Percentiles rank a stretch among this genome's conserved stretches.
phyloP scores from a whole-genome alignment of 140 eudicot species.

The Stevia rebaudiana region DNA sequence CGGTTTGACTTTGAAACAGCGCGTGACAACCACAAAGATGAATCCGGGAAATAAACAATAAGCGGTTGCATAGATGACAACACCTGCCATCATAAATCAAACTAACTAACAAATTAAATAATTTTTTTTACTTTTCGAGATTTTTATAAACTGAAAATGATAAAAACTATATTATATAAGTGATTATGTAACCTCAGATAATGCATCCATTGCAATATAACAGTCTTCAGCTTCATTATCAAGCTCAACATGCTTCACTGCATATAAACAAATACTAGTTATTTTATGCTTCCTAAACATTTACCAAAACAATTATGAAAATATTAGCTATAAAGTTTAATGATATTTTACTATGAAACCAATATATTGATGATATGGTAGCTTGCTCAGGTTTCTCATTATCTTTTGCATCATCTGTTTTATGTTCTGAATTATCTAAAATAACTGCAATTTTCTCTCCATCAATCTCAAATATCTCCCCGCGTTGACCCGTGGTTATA shows the following conservation, averaged over 20 bases:
- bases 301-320: background rate
- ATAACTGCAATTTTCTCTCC: conserved; percentile 75
- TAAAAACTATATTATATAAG: background rate
- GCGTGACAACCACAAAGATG: conserved; percentile 82
- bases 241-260: conserved; percentile 72
- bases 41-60: conserved; percentile 89
- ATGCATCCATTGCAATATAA: conserved; percentile 78
- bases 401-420: conserved; percentile 30
- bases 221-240: conserved; percentile 76
- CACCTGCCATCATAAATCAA: conserved; percentile 44
- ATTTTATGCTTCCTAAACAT: background rate
- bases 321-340: background rate
- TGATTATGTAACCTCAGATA: conserved; percentile 53
- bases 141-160: background rate
- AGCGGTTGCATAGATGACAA: conserved; percentile 72
- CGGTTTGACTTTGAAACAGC: conserved; percentile 80
- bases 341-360: conserved; percentile 59
- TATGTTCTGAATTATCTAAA: conserved; percentile 48
- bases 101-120: conserved; percentile 1
- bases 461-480: conserved; percentile 76
- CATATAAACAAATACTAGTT: conserved; percentile 12
- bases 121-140: background rate
- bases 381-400: conserved; percentile 44
- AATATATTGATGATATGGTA: conserved; percentile 46
- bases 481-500: conserved; percentile 72